Evolutionary conservation across 441 rosid species (phyloP).

Genomic region (Brassica hybrid): DNA sequence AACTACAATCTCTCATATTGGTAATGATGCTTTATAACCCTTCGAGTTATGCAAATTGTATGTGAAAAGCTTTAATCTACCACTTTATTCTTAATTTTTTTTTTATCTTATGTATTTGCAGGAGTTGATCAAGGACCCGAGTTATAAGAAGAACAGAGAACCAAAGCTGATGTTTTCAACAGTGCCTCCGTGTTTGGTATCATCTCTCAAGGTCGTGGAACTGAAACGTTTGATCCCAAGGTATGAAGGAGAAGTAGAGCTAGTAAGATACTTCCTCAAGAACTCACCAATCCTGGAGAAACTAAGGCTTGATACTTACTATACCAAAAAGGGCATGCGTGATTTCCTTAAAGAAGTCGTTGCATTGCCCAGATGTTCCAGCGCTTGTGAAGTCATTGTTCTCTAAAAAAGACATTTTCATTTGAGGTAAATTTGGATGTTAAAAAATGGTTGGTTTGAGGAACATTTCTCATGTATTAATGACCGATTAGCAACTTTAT

Average conservation of each 20-base stretch:
- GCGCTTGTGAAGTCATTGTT: conserved; percentile 17
- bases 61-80: not conserved
- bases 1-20: conserved; percentile 18
- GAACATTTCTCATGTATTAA: not conserved
- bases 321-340: not conserved
- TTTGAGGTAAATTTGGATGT: not conserved
- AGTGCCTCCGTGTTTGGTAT: conserved; percentile 14
- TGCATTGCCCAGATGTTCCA: conserved; percentile 27
- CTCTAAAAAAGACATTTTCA: not conserved
- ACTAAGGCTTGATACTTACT: not conserved
- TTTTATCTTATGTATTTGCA: not conserved
- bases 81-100: not conserved
- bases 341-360: not conserved
- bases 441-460: not conserved
- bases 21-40: not conserved
- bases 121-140: not conserved
- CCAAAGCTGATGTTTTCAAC: not conserved
- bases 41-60: no score
- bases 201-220: conserved; percentile 23
- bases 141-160: not conserved
- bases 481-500: not conserved
- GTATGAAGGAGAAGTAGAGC: conserved; percentile 11
- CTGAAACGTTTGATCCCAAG: not conserved
- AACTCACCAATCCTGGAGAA: conserved; percentile 24
- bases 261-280: conserved; percentile 16